These are phyloP conservation scores for Saccharomycopsis sp. DNA, from an alignment of 805 yeast genomes.

Conservation along the genomic window DNA sequence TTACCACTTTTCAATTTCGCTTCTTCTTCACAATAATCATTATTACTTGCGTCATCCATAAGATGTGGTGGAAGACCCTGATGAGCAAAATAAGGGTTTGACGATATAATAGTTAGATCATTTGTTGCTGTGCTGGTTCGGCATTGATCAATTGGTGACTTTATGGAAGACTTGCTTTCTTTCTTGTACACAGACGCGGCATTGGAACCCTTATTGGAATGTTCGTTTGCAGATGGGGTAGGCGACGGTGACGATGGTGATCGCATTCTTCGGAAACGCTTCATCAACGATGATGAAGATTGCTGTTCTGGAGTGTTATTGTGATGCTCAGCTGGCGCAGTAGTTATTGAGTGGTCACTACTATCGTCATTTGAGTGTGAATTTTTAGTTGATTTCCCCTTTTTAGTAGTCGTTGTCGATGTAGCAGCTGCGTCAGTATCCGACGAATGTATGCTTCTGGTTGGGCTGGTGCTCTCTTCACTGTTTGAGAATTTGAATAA, in stretches of 20 bases:
- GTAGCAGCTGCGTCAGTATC: neutral
- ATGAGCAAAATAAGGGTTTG: conserved; percentile 47
- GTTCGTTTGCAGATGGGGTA: conserved; percentile 1
- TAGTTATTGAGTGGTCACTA: conserved; percentile 14
- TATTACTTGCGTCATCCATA: conserved; percentile 24
- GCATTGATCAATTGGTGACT: conserved; percentile 4
- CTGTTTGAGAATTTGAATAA: conserved; percentile 27
- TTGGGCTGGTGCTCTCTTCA: conserved; percentile 13
- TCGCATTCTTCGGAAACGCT: conserved; percentile 31
- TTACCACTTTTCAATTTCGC: conserved; percentile 20
- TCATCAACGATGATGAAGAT: conserved; percentile 26
- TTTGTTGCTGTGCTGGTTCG: conserved; percentile 8
- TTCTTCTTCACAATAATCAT: conserved; percentile 21
- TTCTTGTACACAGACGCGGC: neutral
- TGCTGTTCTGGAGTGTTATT: conserved; percentile 2
- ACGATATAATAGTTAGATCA: conserved; percentile 23
- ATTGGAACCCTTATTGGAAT: neutral
- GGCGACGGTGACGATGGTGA: conserved; percentile 31
- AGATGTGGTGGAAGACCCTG: conserved; percentile 54
- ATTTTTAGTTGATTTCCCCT: neutral
- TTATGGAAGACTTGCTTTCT: conserved; percentile 2
- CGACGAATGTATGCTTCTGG: conserved; percentile 10
- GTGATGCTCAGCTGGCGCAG: conserved; percentile 11
- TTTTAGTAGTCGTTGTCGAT: neutral
- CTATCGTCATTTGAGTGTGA: neutral